phyloP scores from a whole-genome alignment of 2,329 filamentous ascomycete species.

The Celoporthe dispersa region DNA sequence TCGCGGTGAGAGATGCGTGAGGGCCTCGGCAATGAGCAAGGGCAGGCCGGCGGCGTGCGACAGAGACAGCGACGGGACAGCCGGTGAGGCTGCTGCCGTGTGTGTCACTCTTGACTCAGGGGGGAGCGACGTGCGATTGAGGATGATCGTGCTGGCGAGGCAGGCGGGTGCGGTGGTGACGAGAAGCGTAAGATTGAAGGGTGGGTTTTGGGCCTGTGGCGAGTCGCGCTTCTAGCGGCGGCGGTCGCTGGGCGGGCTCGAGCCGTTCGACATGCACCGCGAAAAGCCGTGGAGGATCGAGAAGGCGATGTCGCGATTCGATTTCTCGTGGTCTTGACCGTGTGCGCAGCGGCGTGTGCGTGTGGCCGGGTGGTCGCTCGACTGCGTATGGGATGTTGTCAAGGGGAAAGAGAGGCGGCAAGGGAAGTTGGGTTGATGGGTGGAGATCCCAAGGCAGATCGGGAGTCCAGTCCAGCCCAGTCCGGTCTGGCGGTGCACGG shows the following conservation, averaged over 20 bases:
- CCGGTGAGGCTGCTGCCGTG: conserved; percentile 16
- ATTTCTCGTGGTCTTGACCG: conserved; percentile 13
- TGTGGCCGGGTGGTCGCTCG: conserved; percentile 5
- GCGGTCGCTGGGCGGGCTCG: conserved; percentile 18
- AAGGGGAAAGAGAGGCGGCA: conserved; percentile 21
- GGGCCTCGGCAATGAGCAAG: conserved; percentile 13
- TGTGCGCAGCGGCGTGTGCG: conserved; percentile 9
- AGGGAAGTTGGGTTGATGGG: conserved; percentile 26
- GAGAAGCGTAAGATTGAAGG: conserved; percentile 10
- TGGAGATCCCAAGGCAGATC: conserved; percentile 18
- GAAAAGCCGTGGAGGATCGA: conserved; percentile 8
- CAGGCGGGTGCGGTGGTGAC: conserved; percentile 18
- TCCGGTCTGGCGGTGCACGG: conserved; percentile 2
- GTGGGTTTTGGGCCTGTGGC: conserved; percentile 20
- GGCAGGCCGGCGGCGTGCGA: background rate
- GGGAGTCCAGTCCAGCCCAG: conserved; percentile 11
- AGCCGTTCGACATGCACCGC: conserved; percentile 18
- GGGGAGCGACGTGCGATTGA: conserved; percentile 15
- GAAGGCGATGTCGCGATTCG: conserved; percentile 16
- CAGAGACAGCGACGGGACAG: conserved; percentile 19
- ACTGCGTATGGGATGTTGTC: conserved; percentile 18
- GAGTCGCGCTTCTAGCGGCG: conserved; percentile 22
- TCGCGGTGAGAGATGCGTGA: background rate
- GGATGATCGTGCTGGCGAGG: conserved; percentile 3
- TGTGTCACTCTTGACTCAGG: background rate